These are phyloP conservation scores for Cyberlindnera amylophila DNA, from an alignment of 805 yeast genomes.

Conservation along the genomic window DNA sequence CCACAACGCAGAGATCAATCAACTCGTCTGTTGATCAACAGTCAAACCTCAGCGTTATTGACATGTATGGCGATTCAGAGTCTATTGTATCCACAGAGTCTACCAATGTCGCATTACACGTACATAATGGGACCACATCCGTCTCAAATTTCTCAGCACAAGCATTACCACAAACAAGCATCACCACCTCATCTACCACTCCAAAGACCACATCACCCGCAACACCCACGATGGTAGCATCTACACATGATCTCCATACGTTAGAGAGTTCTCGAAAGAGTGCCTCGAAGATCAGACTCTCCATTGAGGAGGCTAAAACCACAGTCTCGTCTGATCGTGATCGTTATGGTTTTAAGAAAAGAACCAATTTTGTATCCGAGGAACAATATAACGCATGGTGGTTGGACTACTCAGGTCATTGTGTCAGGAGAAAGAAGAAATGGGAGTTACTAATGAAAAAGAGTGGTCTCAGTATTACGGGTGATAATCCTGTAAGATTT, in stretches of 20 bases:
- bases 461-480: slow-evolving; percentile 53
- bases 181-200: not conserved
- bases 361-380: slow-evolving; percentile 47
- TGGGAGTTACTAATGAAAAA: slow-evolving; percentile 70
- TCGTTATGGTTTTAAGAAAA: slow-evolving; percentile 83
- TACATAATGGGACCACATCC: no score
- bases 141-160: not conserved
- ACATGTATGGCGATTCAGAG: slow-evolving; percentile 31
- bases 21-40: slow-evolving; percentile 19
- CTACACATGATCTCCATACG: slow-evolving; percentile 7
- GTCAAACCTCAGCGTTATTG: slow-evolving; percentile 34
- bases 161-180: not conserved
- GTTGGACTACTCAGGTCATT: slow-evolving; percentile 57
- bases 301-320: slow-evolving; percentile 14
- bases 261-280: slow-evolving; percentile 14
- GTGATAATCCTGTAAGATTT: slow-evolving; percentile 57
- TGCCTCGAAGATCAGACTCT: slow-evolving; percentile 14
- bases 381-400: slow-evolving; percentile 75
- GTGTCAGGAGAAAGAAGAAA: slow-evolving; percentile 62
- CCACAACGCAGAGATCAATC: not conserved
- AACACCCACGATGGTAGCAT: not conserved
- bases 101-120: not conserved
- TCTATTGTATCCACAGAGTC: slow-evolving; percentile 9
- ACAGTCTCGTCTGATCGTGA: slow-evolving; percentile 39
- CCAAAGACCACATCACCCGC: not conserved